Evolutionary conservation across 192 early-diverging fungal species (phyloP), one percentile per base, ranked within the genome.

Genomic region (Backusella morwellensis): DNA sequence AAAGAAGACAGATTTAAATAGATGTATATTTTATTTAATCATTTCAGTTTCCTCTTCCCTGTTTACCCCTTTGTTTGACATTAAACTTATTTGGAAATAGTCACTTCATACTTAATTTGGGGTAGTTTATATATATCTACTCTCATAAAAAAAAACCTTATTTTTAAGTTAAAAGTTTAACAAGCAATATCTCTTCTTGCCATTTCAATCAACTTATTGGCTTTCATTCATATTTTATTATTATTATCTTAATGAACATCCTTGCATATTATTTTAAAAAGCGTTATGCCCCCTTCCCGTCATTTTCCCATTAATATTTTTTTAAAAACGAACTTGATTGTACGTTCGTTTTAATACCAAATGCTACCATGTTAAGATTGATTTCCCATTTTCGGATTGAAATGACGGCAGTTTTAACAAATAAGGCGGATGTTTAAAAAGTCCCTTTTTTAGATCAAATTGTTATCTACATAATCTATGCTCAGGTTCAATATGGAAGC

Each of bases 1-100:
- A 63, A 63, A 63, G 56, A 63, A 63, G 56, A 63, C 8, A 12
- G 11, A 63, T 63, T 63, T 63, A 63, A 63, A 63, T 63, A 26
- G 56, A 50, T n/a, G 29, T 63, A 14, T 44, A 44, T 44, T 14
- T n/a, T 63, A 29, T 63, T 63, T 63, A 63, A 63, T 12, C 56
- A 26, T 63, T 29, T 32, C 32, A 32, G 32, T 32, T 32, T 56
- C 21, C 19, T 9, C 21, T 63, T 63, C 26, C n/a, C 21, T 44
- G 42, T 63, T 63, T 63, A 63, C 56, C 56, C 56, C 56, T 29
- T 63, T 59, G 21, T 29, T 63, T 63, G 21, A 23, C 26, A 63
- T 63, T 63, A 63, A 29, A 11, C 56, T 29, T 29, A 26, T 63
- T 21, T 21, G 56, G 56, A 63, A 63, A 63, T 26, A 63, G 56